A percentile compares a stretch with the other conserved stretches of the same genome.
Evolutionary conservation across 2,329 filamentous ascomycete species (phyloP).

Genomic region (Fusarium abutilonis): DNA sequence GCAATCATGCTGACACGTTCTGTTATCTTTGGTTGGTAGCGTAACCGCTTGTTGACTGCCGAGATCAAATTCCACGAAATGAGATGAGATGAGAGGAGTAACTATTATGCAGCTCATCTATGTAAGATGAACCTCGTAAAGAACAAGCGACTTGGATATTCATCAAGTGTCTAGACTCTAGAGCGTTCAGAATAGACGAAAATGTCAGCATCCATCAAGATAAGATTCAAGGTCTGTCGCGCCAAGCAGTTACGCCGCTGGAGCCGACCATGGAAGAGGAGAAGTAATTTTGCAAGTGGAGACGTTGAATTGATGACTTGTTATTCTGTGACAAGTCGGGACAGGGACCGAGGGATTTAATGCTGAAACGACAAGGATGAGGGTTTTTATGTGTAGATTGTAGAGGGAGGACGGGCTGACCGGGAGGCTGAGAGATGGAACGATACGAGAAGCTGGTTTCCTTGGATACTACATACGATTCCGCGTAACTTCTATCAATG

Average conservation of each 20-base stretch:
- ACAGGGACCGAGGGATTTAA: conserved; percentile 19
- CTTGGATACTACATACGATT: neutral
- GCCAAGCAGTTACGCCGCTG: conserved; percentile 5
- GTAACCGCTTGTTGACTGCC: conserved; percentile 7
- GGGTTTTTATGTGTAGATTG: neutral
- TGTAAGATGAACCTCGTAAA: neutral
- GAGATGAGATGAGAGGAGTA: too few relatives aligned
- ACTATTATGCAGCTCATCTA: too few relatives aligned
- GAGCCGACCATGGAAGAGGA: conserved; percentile 8
- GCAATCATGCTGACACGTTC: neutral
- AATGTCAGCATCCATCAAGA: conserved; percentile 3
- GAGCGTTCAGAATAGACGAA: conserved; percentile 30
- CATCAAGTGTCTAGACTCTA: neutral
- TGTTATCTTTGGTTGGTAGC: conserved; percentile 8
- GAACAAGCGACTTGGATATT: neutral
- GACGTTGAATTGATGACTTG: conserved; percentile 16
- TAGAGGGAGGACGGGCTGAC: conserved; percentile 6
- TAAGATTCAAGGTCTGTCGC: conserved; percentile 9
- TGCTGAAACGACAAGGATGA: conserved; percentile 34
- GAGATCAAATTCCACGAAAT: conserved; percentile 17
- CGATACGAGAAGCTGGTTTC: conserved; percentile 11
- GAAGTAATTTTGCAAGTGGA: conserved; percentile 21
- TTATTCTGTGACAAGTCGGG: conserved; percentile 32
- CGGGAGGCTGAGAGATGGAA: conserved; percentile 28
- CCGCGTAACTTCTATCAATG: neutral